Evolutionary conservation across 129 eudicot genomes (phyloP).

Genomic region (Helianthus tuberosus): DNA sequence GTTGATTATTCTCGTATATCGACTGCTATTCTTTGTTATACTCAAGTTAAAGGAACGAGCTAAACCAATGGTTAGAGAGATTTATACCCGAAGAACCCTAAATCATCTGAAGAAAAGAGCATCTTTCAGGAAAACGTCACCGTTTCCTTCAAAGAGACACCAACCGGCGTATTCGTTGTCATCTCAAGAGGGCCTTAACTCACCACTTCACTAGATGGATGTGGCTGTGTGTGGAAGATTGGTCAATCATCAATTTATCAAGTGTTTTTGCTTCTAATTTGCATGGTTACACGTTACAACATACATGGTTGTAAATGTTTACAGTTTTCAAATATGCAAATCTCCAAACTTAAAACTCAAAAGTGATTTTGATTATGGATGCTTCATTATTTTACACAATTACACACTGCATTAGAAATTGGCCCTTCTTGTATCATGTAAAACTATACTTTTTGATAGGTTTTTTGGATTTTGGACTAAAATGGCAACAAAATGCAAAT

Average conservation of each 20-base stretch:
- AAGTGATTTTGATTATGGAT: not conserved
- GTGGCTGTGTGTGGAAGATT: not conserved
- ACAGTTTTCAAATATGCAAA: constrained; percentile 7
- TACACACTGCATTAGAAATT: no score
- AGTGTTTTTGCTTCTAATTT: not conserved
- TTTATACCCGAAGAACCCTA: constrained; percentile 58
- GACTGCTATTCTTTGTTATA: constrained; percentile 66
- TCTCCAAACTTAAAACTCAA: not conserved
- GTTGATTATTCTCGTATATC: constrained; percentile 47
- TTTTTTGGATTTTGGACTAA: no score
- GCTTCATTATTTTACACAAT: not conserved
- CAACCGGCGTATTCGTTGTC: constrained; percentile 60
- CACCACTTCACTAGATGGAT: constrained; percentile 60
- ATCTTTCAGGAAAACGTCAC: constrained; percentile 63
- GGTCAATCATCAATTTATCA: not conserved
- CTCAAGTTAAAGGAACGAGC: constrained; percentile 77
- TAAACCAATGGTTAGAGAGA: constrained; percentile 46
- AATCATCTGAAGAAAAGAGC: constrained; percentile 62
- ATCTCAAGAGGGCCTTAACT: constrained; percentile 82
- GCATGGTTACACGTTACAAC: not conserved
- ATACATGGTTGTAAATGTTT: not conserved
- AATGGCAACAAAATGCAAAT: no score
- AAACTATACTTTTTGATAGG: no score
- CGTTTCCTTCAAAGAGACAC: constrained; percentile 78
- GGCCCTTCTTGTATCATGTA: no score